A percentile compares a stretch with the other conserved stretches of the same genome.
Conservation (phyloP, 192 early-diverging fungal genomes). For the Coemansia sp. region DNA sequence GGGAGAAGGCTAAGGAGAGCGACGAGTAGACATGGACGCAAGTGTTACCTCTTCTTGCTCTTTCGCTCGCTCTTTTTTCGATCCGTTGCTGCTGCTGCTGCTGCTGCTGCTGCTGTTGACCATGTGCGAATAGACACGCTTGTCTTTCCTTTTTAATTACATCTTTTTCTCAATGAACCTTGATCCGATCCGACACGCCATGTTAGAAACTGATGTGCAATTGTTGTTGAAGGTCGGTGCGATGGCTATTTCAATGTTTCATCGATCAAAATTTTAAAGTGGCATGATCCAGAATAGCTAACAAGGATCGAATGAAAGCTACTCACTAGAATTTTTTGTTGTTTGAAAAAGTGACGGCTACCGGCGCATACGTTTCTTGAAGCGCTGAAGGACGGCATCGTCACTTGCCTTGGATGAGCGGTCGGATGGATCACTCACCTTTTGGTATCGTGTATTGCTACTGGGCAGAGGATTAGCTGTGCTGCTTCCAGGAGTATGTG, state of each 20-base stretch:
- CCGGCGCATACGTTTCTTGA: conserved; percentile 81
- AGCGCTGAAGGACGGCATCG: conserved; percentile 79
- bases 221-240: too few relatives aligned
- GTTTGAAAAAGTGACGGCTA: conserved; percentile 25
- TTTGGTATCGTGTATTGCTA: conserved; percentile 29
- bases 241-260: background rate
- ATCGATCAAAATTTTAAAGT: too few relatives aligned
- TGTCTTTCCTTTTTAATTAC: background rate
- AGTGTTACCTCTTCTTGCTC: background rate
- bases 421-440: conserved; percentile 39
- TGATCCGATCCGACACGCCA: background rate
- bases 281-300: too few relatives aligned
- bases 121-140: conserved; percentile 9
- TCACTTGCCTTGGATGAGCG: conserved; percentile 82
- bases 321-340: too few relatives aligned
- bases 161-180: background rate
- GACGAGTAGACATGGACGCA: conserved; percentile 9
- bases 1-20: conserved; percentile 32
- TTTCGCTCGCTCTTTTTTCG: background rate
- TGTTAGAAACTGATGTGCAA: background rate
- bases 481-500: conserved; percentile 11
- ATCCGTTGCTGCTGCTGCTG: background rate
- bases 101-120: background rate
- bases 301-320: too few relatives aligned
- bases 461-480: conserved; percentile 16